Evolutionary conservation across 208 protist species (phyloP).

Genomic region (Wallacemonas sp.): DNA sequence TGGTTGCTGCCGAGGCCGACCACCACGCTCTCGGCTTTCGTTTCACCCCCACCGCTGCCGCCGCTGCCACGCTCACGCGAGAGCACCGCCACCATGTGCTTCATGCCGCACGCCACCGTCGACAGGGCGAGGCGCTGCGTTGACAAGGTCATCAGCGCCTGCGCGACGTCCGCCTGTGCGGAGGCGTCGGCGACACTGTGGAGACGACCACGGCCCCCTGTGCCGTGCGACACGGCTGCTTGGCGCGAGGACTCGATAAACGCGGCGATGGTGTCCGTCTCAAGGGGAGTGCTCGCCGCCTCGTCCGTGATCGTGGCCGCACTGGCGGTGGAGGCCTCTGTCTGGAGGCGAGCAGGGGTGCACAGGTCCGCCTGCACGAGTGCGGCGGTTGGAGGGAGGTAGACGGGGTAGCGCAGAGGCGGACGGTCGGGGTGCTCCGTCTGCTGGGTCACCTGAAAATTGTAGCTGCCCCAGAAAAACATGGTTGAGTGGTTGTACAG

Average conservation of each 20-base stretch:
- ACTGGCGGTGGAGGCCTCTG: neutral
- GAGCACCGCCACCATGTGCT: conserved; percentile 57
- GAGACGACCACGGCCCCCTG: too few species aligned
- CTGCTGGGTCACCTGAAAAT: conserved; percentile 64
- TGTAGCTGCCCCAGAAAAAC: conserved; percentile 90
- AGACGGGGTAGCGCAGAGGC: conserved; percentile 63
- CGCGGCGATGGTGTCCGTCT: neutral
- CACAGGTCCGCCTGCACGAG: conserved; percentile 19
- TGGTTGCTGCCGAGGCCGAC: conserved; percentile 86
- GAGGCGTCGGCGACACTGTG: neutral
- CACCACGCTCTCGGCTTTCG: conserved; percentile 20
- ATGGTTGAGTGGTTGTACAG: conserved; percentile 41
- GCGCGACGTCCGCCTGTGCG: too few species aligned
- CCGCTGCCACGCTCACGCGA: neutral
- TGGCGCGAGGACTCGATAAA: too few species aligned
- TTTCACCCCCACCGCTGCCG: neutral
- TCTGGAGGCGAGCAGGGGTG: too few species aligned
- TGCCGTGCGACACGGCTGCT: too few species aligned
- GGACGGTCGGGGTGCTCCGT: conserved; percentile 42
- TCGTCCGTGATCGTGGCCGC: neutral
- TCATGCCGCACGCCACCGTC: conserved; percentile 47
- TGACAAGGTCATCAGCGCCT: conserved; percentile 10
- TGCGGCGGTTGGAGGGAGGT: conserved; percentile 58
- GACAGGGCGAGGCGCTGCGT: conserved; percentile 38
- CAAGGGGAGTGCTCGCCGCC: neutral